A percentile compares a stretch with the other conserved stretches of the same genome.
Conservation (phyloP, 148 eudicot species). For the Tetragonia tetragonoides region DNA sequence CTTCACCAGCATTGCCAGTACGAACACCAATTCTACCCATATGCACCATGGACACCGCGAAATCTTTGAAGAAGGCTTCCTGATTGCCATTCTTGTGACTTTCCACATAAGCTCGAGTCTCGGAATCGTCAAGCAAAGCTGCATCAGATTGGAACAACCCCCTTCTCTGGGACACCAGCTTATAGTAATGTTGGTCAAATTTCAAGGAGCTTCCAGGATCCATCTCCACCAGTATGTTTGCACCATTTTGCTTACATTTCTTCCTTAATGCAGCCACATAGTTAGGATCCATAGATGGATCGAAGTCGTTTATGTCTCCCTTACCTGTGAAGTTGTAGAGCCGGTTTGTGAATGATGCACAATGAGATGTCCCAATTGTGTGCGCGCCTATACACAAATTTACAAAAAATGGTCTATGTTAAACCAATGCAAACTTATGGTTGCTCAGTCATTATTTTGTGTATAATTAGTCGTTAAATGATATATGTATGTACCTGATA, state of each 20-base stretch:
- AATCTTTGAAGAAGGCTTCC: slow-evolving; percentile 32
- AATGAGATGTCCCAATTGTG: slow-evolving; percentile 45
- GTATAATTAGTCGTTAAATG: no score
- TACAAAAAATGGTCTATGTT: no score
- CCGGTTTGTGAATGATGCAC: slow-evolving; percentile 28
- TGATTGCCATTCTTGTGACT: slow-evolving; percentile 7
- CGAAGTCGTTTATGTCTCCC: slow-evolving; percentile 28
- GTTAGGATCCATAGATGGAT: slow-evolving; percentile 34
- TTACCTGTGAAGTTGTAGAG: slow-evolving; percentile 54
- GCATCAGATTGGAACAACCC: slow-evolving; percentile 55
- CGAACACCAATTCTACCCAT: slow-evolving; percentile 24
- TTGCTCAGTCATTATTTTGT: no score
- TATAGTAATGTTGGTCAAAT: slow-evolving; percentile 37
- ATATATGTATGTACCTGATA: slow-evolving; percentile 38
- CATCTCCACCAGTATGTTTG: slow-evolving; percentile 37
- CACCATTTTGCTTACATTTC: slow-evolving; percentile 23
- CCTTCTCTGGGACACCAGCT: slow-evolving; percentile 12
- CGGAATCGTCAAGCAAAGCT: slow-evolving; percentile 31
- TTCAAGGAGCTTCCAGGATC: slow-evolving; percentile 36
- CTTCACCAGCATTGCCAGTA: slow-evolving; percentile 21
- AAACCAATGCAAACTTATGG: no score
- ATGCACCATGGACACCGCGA: slow-evolving; percentile 27
- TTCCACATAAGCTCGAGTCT: slow-evolving; percentile 24
- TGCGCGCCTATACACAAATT: slow-evolving; percentile 42
- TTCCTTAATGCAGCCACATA: slow-evolving; percentile 31